Conservation (phyloP, 495 filamentous ascomycete species). For the Hyaloscypha bicolor region DNA sequence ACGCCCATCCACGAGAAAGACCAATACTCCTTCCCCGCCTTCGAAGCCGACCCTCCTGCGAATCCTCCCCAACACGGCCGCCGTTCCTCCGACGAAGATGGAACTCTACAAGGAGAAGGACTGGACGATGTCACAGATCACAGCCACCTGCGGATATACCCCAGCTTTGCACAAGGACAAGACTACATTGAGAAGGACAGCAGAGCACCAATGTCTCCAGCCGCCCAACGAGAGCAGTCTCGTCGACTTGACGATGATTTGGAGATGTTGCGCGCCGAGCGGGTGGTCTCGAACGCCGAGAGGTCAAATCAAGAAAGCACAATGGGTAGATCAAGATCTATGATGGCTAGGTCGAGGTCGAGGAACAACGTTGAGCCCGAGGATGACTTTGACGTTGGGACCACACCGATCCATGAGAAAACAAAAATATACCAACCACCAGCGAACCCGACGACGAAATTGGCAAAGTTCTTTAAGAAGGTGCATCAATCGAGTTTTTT, state of each 20-base stretch:
- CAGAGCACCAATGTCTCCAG: constrained; percentile 24
- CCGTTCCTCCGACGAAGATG: constrained; percentile 34
- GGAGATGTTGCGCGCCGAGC: constrained; percentile 80
- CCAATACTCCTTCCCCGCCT: constrained; percentile 33
- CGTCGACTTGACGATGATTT: constrained; percentile 82
- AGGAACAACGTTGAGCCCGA: constrained; percentile 58
- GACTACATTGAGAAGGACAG: constrained; percentile 16
- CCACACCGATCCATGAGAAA: constrained; percentile 74
- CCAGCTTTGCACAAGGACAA: constrained; percentile 24
- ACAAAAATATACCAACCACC: constrained; percentile 69
- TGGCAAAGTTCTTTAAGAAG: constrained; percentile 63
- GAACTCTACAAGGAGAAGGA: constrained; percentile 26
- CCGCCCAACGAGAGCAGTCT: constrained; percentile 56
- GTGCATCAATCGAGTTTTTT: constrained; percentile 69
- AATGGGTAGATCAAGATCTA: constrained; percentile 42
- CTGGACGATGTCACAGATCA: constrained; percentile 15
- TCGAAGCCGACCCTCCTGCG: constrained; percentile 15
- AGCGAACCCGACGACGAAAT: constrained; percentile 61
- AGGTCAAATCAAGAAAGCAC: constrained; percentile 34
- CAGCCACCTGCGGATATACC: constrained; percentile 28
- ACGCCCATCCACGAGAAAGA: constrained; percentile 31
- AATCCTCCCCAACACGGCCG: constrained; percentile 16
- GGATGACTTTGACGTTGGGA: constrained; percentile 84
- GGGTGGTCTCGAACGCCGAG: constrained; percentile 61
- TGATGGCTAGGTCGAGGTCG: constrained; percentile 44